These are phyloP conservation scores for Phalaenopsis equestris DNA, from an alignment of 106 monocot species.

Conservation along the genomic window DNA sequence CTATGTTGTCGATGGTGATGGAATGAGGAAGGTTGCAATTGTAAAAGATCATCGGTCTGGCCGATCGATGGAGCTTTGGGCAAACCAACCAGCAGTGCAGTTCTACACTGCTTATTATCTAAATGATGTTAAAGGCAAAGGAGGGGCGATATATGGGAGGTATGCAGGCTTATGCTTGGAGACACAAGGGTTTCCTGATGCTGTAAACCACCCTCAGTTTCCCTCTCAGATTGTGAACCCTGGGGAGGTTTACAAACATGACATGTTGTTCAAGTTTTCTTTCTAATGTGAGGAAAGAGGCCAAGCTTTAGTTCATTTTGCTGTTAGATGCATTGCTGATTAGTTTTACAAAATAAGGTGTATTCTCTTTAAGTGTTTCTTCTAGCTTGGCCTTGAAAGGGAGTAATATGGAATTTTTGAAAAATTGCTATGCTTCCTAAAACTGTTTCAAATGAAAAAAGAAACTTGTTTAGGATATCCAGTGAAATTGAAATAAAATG, in stretches of 20 bases:
- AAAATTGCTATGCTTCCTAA: neutral
- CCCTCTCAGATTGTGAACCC: conserved; percentile 61
- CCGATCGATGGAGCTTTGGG: conserved; percentile 41
- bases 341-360: neutral
- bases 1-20: conserved; percentile 44
- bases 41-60: conserved; percentile 31
- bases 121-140: conserved; percentile 33
- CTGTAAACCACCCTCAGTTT: conserved; percentile 56
- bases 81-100: conserved; percentile 51
- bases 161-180: conserved; percentile 44
- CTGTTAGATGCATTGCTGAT: neutral
- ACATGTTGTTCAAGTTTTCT: conserved; percentile 62
- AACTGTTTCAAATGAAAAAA: too few relatives aligned
- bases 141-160: conserved; percentile 28
- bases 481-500: too few relatives aligned
- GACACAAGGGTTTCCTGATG: conserved; percentile 56
- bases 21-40: conserved; percentile 42
- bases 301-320: neutral
- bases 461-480: too few relatives aligned
- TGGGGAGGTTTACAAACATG: conserved; percentile 49
- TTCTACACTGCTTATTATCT: conserved; percentile 47
- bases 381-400: neutral
- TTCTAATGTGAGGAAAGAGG: neutral
- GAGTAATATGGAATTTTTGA: neutral
- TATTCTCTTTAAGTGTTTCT: neutral